phyloP scores from a whole-genome alignment of 331 rosid genomes.

The Quercus phellos region DNA sequence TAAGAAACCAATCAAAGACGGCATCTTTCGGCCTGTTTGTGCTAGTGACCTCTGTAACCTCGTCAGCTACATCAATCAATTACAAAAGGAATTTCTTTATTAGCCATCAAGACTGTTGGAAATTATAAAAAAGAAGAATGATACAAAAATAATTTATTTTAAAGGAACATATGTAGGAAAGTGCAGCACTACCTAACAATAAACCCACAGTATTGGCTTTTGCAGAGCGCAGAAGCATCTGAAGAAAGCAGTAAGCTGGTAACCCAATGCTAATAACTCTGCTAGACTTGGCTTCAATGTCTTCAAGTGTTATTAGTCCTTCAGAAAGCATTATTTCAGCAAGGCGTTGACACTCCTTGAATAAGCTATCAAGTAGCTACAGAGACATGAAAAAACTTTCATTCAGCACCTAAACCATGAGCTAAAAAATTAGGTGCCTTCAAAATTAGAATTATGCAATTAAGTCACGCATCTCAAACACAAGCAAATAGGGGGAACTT shows the following conservation, averaged over 20 bases:
- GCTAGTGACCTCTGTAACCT: constrained; percentile 56
- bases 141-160: neutral
- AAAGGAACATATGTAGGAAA: neutral
- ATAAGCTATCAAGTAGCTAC: constrained; percentile 45
- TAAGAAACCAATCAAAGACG: constrained; percentile 80
- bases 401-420: constrained; percentile 16
- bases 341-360: constrained; percentile 43
- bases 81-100: neutral
- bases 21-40: constrained; percentile 71
- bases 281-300: constrained; percentile 68
- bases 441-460: neutral
- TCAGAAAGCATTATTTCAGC: constrained; percentile 72
- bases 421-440: constrained; percentile 2
- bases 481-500: neutral
- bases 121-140: neutral
- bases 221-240: constrained; percentile 70
- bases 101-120: constrained; percentile 9
- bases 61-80: constrained; percentile 49
- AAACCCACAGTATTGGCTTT: constrained; percentile 57
- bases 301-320: constrained; percentile 58
- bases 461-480: neutral
- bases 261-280: constrained; percentile 68
- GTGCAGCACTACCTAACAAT: constrained; percentile 53
- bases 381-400: constrained; percentile 5
- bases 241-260: constrained; percentile 82